These are phyloP conservation scores for Podospora pseudopauciseta DNA, from an alignment of 495 filamentous ascomycete species.

Conservation along the genomic window DNA sequence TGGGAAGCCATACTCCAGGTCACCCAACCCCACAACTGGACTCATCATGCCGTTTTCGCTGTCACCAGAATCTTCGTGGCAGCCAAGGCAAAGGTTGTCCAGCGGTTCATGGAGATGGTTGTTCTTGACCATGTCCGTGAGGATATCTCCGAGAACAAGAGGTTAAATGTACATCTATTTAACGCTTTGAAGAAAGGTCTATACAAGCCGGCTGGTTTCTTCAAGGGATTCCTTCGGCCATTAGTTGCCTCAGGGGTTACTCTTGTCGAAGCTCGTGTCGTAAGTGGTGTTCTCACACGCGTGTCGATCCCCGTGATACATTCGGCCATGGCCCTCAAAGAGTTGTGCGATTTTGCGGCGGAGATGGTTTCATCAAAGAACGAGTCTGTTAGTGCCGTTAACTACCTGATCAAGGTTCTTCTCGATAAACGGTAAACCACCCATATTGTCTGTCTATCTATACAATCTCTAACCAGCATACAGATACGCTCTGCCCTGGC, in stretches of 20 bases:
- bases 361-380: slow-evolving; percentile 67
- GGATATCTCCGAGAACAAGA: slow-evolving; percentile 73
- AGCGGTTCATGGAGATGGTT: slow-evolving; percentile 75
- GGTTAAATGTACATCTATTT: slow-evolving; percentile 93
- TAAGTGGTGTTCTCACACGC: slow-evolving; percentile 64
- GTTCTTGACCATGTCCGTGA: slow-evolving; percentile 85
- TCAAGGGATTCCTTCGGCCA: slow-evolving; percentile 94
- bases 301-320: slow-evolving; percentile 81
- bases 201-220: slow-evolving; percentile 95
- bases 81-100: slow-evolving; percentile 67
- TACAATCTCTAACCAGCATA: no score
- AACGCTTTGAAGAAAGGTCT: slow-evolving; percentile 85
- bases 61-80: slow-evolving; percentile 88
- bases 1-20: slow-evolving; percentile 69
- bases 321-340: slow-evolving; percentile 85
- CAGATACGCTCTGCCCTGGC: no score
- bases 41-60: slow-evolving; percentile 69
- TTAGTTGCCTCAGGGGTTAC: slow-evolving; percentile 56
- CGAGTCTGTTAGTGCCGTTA: slow-evolving; percentile 77
- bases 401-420: slow-evolving; percentile 86
- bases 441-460: no score
- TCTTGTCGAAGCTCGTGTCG: no score
- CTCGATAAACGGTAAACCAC: slow-evolving; percentile 83
- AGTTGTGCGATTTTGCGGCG: slow-evolving; percentile 88
- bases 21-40: slow-evolving; percentile 46